Evolutionary conservation across 106 monocot genomes (phyloP).

Genomic region (Xerophyta viscosa): DNA sequence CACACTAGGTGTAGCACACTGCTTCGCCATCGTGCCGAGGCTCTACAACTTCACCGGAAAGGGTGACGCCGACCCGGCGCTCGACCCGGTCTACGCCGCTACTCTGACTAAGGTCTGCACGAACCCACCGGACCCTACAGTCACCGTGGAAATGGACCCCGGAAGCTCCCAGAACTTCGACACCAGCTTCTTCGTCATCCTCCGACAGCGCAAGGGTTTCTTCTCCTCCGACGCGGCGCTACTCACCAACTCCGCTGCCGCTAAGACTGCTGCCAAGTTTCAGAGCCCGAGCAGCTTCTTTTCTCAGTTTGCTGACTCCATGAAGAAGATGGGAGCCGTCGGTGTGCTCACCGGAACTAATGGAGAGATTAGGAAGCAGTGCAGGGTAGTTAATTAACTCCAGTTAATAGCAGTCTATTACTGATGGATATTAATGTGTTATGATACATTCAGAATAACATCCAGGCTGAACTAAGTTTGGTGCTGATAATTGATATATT

Average conservation of each 20-base stretch:
- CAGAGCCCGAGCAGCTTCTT: slow-evolving; percentile 17
- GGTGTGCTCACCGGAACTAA: slow-evolving; percentile 30
- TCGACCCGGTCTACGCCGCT: not conserved
- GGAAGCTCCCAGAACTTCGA: not conserved
- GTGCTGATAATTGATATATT: no score
- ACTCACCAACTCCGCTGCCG: not conserved
- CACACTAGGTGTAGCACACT: slow-evolving; percentile 1
- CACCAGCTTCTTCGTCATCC: not conserved
- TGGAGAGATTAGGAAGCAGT: slow-evolving; percentile 54
- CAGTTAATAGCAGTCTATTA: no score
- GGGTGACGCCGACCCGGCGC: not conserved
- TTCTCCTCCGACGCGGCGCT: not conserved
- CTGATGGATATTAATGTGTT: no score
- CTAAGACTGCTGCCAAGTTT: not conserved
- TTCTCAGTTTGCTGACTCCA: slow-evolving; percentile 42
- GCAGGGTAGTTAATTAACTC: slow-evolving; percentile 22
- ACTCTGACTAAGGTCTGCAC: not conserved
- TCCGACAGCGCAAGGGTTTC: not conserved
- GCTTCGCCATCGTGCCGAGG: not conserved
- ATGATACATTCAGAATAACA: no score
- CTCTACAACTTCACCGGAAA: slow-evolving; percentile 2
- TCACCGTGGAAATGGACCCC: not conserved
- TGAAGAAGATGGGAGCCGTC: slow-evolving; percentile 64
- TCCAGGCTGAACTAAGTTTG: no score
- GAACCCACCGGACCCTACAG: not conserved